A percentile compares a stretch with the other conserved stretches of the same genome.
Evolutionary conservation across 495 filamentous ascomycete genomes (phyloP).

Genomic region (Xylaria cubensis): DNA sequence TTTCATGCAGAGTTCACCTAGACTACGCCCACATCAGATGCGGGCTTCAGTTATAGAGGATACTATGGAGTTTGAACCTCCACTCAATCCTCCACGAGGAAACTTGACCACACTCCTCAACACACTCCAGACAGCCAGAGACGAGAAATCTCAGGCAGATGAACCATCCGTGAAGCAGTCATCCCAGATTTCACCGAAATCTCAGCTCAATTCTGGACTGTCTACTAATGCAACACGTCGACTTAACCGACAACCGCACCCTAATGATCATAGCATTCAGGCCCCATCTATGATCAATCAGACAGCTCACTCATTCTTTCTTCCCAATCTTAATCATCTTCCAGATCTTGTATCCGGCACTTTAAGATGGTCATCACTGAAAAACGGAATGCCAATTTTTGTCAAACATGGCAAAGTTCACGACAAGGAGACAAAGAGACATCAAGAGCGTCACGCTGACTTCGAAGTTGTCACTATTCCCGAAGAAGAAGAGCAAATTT

Average conservation of each 20-base stretch:
- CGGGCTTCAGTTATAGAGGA: conserved; percentile 18
- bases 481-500: conserved; percentile 57
- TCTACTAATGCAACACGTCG: conserved; percentile 32
- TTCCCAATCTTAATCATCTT: conserved; percentile 53
- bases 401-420: conserved; percentile 49
- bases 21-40: conserved; percentile 33
- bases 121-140: conserved; percentile 38
- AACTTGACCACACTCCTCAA: conserved; percentile 40
- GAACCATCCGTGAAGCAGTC: conserved; percentile 29
- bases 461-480: conserved; percentile 48
- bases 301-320: conserved; percentile 54
- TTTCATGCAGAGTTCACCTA: conserved; percentile 21
- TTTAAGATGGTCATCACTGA: conserved; percentile 50
- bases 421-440: conserved; percentile 38
- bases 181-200: conserved; percentile 34
- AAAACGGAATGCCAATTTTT: conserved; percentile 55
- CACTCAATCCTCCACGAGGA: conserved; percentile 28
- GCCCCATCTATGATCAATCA: conserved; percentile 38
- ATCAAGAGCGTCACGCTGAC: conserved; percentile 44
- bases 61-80: conserved; percentile 27
- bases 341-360: conserved; percentile 55
- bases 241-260: conserved; percentile 25
- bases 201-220: conserved; percentile 25
- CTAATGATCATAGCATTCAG: background rate
- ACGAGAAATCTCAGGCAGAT: conserved; percentile 32